Percentiles rank a stretch among this genome's conserved stretches.
These are phyloP conservation scores for Verticillium klebahnii DNA, from an alignment of 2,329 filamentous ascomycete genomes.

Conservation along the genomic window DNA sequence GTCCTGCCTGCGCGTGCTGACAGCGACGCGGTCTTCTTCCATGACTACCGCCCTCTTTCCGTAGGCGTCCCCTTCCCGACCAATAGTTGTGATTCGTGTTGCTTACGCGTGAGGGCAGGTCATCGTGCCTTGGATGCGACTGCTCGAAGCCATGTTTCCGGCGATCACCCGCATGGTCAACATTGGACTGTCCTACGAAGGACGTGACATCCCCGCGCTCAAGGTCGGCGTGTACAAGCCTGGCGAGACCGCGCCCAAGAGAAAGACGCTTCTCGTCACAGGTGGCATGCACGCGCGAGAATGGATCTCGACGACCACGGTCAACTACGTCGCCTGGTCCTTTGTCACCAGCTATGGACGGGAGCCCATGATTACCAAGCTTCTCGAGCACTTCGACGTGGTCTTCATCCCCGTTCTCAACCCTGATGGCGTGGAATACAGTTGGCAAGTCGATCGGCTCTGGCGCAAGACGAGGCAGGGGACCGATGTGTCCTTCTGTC, in stretches of 20 bases:
- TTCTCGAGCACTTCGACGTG: conserved; percentile 82
- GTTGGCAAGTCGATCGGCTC: conserved; percentile 84
- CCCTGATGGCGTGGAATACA: conserved; percentile 91
- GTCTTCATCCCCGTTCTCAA: conserved; percentile 87
- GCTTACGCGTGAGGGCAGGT: conserved; percentile 20
- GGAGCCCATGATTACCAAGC: conserved; percentile 62
- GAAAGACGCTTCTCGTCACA: conserved; percentile 75
- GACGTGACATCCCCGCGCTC: conserved; percentile 78
- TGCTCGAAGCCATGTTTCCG: conserved; percentile 86
- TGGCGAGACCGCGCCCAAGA: conserved; percentile 29
- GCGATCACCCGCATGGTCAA: conserved; percentile 68
- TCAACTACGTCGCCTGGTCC: conserved; percentile 86
- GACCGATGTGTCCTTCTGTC: conserved; percentile 78
- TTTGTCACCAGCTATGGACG: conserved; percentile 81
- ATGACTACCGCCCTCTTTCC: conserved; percentile 82
- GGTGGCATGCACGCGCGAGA: conserved; percentile 91
- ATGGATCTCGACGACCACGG: conserved; percentile 92
- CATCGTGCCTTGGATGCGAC: conserved; percentile 85
- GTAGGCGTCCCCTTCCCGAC: conserved; percentile 25
- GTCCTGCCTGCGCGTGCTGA: conserved; percentile 22
- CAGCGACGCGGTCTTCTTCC: conserved; percentile 79
- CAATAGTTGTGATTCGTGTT: neutral
- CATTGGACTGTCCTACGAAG: conserved; percentile 84
- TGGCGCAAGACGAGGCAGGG: conserved; percentile 94
- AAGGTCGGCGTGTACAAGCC: conserved; percentile 60